Percentiles rank a stretch among this genome's conserved stretches.
Conservation (phyloP, 106 monocot genomes). For the Allium sativum region DNA sequence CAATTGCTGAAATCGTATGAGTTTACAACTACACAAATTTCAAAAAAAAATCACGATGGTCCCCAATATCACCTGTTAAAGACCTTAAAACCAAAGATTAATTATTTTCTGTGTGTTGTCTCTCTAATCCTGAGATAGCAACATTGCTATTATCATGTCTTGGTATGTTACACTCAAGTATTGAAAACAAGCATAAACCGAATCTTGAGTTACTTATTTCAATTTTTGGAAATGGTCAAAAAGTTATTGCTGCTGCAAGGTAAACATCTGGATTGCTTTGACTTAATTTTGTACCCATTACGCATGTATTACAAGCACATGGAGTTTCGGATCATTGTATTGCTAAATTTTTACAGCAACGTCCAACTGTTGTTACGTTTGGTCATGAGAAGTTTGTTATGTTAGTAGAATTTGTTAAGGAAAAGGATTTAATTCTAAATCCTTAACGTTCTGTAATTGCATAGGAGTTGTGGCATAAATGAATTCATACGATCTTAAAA, state of each 20-base stretch:
- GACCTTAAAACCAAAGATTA: constrained; percentile 29
- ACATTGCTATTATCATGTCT: constrained; percentile 16
- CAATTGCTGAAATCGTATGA: not conserved
- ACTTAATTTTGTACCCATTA: constrained; percentile 1
- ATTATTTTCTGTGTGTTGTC: constrained; percentile 27
- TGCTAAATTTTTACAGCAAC: too few relatives aligned
- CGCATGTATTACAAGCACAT: too few relatives aligned
- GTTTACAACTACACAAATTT: constrained; percentile 22
- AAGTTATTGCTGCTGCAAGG: constrained; percentile 4
- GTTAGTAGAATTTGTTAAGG: too few relatives aligned
- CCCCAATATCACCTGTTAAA: constrained; percentile 13
- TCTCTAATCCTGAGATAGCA: constrained; percentile 6
- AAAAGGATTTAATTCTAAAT: too few relatives aligned
- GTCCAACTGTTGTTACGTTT: too few relatives aligned
- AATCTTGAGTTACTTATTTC: constrained; percentile 13
- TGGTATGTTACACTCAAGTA: not conserved
- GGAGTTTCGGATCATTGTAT: too few relatives aligned
- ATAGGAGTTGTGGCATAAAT: too few relatives aligned
- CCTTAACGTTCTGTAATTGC: too few relatives aligned
- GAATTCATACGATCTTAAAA: too few relatives aligned
- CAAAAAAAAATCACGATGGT: constrained; percentile 6
- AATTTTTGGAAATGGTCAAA: constrained; percentile 7
- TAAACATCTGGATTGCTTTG: constrained; percentile 6
- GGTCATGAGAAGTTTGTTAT: too few relatives aligned
- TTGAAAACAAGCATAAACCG: constrained; percentile 3